These are phyloP conservation scores for Comarum palustre DNA, from an alignment of 306 rosid genomes.

Conservation along the genomic window DNA sequence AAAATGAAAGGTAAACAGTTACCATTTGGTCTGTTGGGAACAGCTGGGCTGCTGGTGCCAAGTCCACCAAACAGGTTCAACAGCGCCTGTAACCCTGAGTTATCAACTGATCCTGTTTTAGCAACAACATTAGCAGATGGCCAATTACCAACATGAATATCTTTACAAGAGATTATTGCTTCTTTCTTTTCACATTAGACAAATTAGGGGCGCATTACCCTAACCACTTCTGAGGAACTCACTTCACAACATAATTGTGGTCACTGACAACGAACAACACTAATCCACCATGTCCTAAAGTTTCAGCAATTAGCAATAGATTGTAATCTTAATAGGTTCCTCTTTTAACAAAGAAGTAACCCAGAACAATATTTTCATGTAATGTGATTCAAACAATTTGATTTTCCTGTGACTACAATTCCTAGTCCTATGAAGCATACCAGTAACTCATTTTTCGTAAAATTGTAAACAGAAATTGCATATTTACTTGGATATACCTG, in stretches of 20 bases:
- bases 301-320: not conserved
- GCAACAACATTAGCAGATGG: slow-evolving; percentile 4
- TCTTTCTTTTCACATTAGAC: not conserved
- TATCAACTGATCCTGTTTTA: slow-evolving; percentile 46
- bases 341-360: not conserved
- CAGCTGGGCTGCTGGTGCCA: slow-evolving; percentile 74
- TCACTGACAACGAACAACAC: not conserved
- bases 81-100: slow-evolving; percentile 60
- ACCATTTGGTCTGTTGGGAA: slow-evolving; percentile 72
- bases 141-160: not conserved
- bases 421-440: not conserved
- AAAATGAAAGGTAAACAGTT: slow-evolving; percentile 23
- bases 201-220: slow-evolving; percentile 3
- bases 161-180: not conserved
- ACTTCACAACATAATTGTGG: not conserved
- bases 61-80: slow-evolving; percentile 91
- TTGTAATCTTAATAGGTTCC: not conserved
- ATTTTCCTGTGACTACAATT: slow-evolving; percentile 1
- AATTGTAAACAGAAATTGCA: not conserved
- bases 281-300: not conserved
- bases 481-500: slow-evolving; percentile 34
- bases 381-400: not conserved
- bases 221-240: not conserved
- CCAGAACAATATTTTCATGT: not conserved
- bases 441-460: not conserved